Evolutionary conservation across 73 alveolate species (phyloP).

Genomic region (Symbiodinium pilosum): DNA sequence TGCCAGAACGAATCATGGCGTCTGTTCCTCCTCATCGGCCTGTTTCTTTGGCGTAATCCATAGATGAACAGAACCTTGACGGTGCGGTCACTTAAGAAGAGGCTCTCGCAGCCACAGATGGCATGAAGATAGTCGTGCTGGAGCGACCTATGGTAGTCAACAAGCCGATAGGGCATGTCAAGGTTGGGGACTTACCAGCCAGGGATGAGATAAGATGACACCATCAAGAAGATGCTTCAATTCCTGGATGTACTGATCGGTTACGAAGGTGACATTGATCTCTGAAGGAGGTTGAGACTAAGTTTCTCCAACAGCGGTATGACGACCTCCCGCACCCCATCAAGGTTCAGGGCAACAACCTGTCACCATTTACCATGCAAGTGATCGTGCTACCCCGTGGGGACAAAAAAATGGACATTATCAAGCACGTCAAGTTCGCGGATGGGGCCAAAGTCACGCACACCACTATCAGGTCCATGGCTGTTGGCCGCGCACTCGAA

Average conservation of each 20-base stretch:
- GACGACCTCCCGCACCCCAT: background rate
- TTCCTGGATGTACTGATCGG: background rate
- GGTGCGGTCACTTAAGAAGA: background rate
- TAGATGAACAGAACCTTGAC: background rate
- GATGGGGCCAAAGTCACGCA: background rate
- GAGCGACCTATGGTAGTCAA: background rate
- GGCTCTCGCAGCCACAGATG: background rate
- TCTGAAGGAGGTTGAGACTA: background rate
- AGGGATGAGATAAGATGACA: background rate
- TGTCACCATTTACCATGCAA: background rate
- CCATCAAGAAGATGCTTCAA: background rate
- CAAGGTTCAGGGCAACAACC: background rate
- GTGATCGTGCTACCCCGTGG: background rate
- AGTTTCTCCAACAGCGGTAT: background rate
- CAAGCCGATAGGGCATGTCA: background rate
- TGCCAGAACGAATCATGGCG: background rate
- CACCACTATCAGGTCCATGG: background rate
- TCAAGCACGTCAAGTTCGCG: background rate
- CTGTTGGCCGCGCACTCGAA: background rate
- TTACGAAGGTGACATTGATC: background rate
- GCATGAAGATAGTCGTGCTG: background rate
- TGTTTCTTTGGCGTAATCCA: background rate
- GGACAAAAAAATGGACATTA: background rate
- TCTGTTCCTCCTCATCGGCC: background rate
- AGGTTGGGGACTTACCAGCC: background rate